phyloP scores from a whole-genome alignment of 192 early-diverging fungal species.

The Coemansia sp. region DNA sequence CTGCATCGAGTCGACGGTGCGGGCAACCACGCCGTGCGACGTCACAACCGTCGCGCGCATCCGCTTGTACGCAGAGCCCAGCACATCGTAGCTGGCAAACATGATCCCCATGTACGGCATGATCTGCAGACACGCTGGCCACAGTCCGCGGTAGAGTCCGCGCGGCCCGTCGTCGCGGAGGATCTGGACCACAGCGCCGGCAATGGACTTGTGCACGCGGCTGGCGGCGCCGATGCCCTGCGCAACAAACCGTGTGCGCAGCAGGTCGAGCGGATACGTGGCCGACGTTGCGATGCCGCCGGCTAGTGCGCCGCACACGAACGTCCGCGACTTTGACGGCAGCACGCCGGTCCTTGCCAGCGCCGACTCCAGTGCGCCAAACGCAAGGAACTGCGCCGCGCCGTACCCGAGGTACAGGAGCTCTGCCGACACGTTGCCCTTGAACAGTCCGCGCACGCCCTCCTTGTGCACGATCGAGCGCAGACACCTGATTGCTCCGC shows the following conservation, averaged over 20 bases:
- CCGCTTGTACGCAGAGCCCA: constrained; percentile 56
- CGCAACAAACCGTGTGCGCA: constrained; percentile 90
- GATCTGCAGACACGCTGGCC: constrained; percentile 81
- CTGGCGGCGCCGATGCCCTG: constrained; percentile 60
- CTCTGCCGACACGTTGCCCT: constrained; percentile 91
- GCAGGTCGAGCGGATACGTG: constrained; percentile 95
- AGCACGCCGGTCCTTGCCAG: constrained; percentile 13
- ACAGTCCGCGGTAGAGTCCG: constrained; percentile 86
- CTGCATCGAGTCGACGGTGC: constrained; percentile 27
- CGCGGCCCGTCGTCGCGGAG: constrained; percentile 67
- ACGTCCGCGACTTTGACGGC: constrained; percentile 56
- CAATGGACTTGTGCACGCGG: constrained; percentile 68
- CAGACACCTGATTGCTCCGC: constrained; percentile 4
- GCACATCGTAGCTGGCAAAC: constrained; percentile 75
- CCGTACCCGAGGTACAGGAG: constrained; percentile 92
- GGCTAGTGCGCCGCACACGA: constrained; percentile 76
- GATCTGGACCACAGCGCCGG: constrained; percentile 68
- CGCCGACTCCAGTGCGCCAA: constrained; percentile 58
- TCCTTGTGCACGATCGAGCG: constrained; percentile 76
- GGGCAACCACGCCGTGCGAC: background rate
- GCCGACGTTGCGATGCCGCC: constrained; percentile 74
- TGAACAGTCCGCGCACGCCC: constrained; percentile 84
- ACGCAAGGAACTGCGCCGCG: constrained; percentile 80
- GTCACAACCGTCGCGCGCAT: constrained; percentile 10
- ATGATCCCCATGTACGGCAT: constrained; percentile 95